Evolutionary conservation across 768 basidiomycete species (phyloP).

Genomic region (Serpula lacrymans): DNA sequence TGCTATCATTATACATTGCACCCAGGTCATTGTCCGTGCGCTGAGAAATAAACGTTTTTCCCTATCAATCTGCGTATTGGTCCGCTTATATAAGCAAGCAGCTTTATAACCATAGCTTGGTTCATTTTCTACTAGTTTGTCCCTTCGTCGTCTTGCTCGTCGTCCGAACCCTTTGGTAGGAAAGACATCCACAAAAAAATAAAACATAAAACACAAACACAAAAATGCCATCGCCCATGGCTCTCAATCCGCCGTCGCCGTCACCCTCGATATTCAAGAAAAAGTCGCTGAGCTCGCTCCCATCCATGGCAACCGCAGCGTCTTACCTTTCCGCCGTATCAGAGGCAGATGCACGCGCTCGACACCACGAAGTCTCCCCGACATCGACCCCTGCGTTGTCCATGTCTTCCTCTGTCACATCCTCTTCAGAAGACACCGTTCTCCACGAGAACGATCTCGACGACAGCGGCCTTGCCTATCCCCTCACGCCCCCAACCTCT

Average conservation of each 20-base stretch:
- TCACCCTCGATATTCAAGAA: slow-evolving; percentile 62
- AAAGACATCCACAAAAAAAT: too few species aligned
- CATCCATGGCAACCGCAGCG: slow-evolving; percentile 48
- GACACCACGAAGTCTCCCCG: slow-evolving; percentile 45
- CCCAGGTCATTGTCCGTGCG: too few species aligned
- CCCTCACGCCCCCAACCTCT: slow-evolving; percentile 70
- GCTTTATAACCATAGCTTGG: not conserved
- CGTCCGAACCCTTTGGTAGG: not conserved
- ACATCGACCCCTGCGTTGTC: slow-evolving; percentile 71
- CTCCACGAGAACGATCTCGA: slow-evolving; percentile 53
- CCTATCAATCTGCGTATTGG: not conserved
- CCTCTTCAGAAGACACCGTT: slow-evolving; percentile 65
- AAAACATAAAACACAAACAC: not conserved
- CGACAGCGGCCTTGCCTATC: slow-evolving; percentile 58
- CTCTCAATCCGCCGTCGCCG: slow-evolving; percentile 48
- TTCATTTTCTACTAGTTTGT: not conserved
- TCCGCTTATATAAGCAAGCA: not conserved
- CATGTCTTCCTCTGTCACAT: slow-evolving; percentile 67
- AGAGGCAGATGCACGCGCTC: slow-evolving; percentile 65
- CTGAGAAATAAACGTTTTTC: too few species aligned
- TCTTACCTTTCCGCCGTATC: slow-evolving; percentile 61
- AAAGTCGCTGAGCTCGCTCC: slow-evolving; percentile 29
- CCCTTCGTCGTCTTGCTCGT: not conserved
- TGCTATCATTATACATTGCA: too few species aligned
- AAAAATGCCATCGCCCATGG: slow-evolving; percentile 64